Evolutionary conservation across 2,329 filamentous ascomycete genomes (phyloP), one percentile per base, ranked within the genome.

Genomic region (Penicillium palitans): DNA sequence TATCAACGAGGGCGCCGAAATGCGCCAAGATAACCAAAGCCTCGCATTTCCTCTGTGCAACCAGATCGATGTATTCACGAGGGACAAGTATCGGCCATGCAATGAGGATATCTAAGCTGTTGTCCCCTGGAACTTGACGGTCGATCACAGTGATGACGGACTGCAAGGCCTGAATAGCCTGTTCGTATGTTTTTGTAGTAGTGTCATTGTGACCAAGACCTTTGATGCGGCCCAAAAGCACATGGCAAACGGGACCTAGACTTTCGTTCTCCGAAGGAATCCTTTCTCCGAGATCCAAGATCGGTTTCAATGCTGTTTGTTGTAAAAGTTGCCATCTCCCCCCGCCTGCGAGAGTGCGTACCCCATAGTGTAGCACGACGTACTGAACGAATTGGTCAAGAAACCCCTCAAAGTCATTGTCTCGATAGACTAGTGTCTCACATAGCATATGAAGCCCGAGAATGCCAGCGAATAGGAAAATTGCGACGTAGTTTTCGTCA

Each of bases 351-450:
- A 69, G 54, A 2, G 61, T 48, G 40, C 64, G 65, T 2, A 73
- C 59, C 4, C 72, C 71, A 3, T 61, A 61, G 40, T 72, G 63
- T 9, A 76, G 47, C 24, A 60, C 63, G 27, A 72, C 48, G n/a
- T 61, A 68, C 29, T 66, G 60, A 2, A 63, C 58, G 25, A 72
- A 69, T 21, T 58, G 58, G n/a, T 72, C 60, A 24, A 74, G 58
- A 39, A 73, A 72, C 10, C 63, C 59, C 35, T 76, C 70, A 39
- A 82, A 79, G 42, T 74, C 65, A 17, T 62, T 51, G 17, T 71
- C 72, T 41, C 79, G 72, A 52, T 76, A 72, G 56, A 70, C 61
- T 2, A 83, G 70, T 2, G 77, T 77, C 54, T 84, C 81, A 62
- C 77, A 80, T 4, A 84, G 73, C 40, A 78, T 74, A 52, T 83